phyloP scores from a whole-genome alignment of 495 filamentous ascomycete species.

The Penicillium antarcticum region DNA sequence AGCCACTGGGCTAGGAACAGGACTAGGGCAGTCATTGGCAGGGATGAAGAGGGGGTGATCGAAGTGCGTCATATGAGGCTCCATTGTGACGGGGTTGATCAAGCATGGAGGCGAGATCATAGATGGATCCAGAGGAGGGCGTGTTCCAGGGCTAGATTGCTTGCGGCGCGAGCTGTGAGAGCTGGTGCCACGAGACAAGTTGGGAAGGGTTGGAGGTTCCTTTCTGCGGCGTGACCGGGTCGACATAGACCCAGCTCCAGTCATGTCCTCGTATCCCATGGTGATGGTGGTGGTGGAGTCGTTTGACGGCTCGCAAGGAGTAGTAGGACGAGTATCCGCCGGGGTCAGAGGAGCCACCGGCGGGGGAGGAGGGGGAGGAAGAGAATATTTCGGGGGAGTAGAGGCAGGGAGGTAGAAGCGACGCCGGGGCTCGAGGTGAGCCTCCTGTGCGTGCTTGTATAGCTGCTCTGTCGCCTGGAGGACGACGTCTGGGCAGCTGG shows the following conservation, averaged over 20 bases:
- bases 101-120: slow-evolving; percentile 44
- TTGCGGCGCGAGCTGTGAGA: slow-evolving; percentile 24
- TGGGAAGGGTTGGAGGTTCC: slow-evolving; percentile 34
- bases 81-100: slow-evolving; percentile 43
- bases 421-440: slow-evolving; percentile 11
- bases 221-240: slow-evolving; percentile 32
- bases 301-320: slow-evolving; percentile 16
- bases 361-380: slow-evolving; percentile 25
- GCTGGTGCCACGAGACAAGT: slow-evolving; percentile 19
- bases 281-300: slow-evolving; percentile 30
- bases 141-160: slow-evolving; percentile 24
- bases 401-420: slow-evolving; percentile 32
- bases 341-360: slow-evolving; percentile 24
- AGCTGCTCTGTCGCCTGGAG: slow-evolving; percentile 31
- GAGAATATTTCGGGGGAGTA: slow-evolving; percentile 32
- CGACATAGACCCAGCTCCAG: slow-evolving; percentile 25
- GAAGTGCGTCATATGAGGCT: slow-evolving; percentile 44
- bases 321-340: slow-evolving; percentile 19
- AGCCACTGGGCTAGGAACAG: slow-evolving; percentile 37
- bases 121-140: slow-evolving; percentile 36
- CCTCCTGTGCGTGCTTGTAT: slow-evolving; percentile 22
- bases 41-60: slow-evolving; percentile 46
- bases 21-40: slow-evolving; percentile 39
- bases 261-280: slow-evolving; percentile 30
- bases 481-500: slow-evolving; percentile 30